A percentile compares a stretch with the other conserved stretches of the same genome.
phyloP scores from a whole-genome alignment of 257 asterid genomes.

The Forsythia suspensa region DNA sequence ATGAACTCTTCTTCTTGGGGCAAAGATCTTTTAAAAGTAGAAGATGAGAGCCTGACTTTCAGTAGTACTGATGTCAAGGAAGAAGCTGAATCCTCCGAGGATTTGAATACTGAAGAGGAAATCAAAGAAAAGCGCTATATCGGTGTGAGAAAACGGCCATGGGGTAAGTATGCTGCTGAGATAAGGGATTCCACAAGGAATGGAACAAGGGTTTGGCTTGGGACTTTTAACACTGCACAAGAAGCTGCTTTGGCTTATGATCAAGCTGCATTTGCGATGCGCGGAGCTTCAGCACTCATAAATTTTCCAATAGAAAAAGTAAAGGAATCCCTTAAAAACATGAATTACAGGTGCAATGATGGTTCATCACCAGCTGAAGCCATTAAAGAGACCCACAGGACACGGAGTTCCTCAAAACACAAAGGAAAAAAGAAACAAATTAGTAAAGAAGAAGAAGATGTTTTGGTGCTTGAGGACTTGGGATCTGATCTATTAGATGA shows the following conservation, averaged over 20 bases:
- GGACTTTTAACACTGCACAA: slow-evolving; percentile 39
- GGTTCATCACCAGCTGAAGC: slow-evolving; percentile 30
- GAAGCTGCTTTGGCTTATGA: slow-evolving; percentile 54
- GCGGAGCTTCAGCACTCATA: slow-evolving; percentile 35
- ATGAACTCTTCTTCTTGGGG: neutral
- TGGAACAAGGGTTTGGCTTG: slow-evolving; percentile 56
- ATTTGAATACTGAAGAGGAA: neutral
- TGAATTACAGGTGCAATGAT: slow-evolving; percentile 18
- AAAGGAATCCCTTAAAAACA: slow-evolving; percentile 32
- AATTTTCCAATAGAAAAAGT: slow-evolving; percentile 38
- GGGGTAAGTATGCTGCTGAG: slow-evolving; percentile 55
- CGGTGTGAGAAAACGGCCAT: slow-evolving; percentile 49
- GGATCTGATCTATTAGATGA: slow-evolving; percentile 37
- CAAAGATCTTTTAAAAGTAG: neutral
- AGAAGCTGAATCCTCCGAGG: neutral
- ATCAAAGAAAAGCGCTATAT: slow-evolving; percentile 22
- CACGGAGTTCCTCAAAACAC: neutral
- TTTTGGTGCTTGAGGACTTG: slow-evolving; percentile 46
- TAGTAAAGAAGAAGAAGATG: slow-evolving; percentile 15
- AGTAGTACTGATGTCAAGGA: neutral
- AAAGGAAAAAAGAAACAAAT: neutral
- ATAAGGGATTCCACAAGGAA: slow-evolving; percentile 50
- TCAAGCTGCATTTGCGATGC: slow-evolving; percentile 45
- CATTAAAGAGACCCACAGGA: slow-evolving; percentile 35
- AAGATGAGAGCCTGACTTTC: slow-evolving; percentile 4